Conservation (phyloP, 2,329 filamentous ascomycete genomes). For the Fusarium tanahbumbuense region DNA sequence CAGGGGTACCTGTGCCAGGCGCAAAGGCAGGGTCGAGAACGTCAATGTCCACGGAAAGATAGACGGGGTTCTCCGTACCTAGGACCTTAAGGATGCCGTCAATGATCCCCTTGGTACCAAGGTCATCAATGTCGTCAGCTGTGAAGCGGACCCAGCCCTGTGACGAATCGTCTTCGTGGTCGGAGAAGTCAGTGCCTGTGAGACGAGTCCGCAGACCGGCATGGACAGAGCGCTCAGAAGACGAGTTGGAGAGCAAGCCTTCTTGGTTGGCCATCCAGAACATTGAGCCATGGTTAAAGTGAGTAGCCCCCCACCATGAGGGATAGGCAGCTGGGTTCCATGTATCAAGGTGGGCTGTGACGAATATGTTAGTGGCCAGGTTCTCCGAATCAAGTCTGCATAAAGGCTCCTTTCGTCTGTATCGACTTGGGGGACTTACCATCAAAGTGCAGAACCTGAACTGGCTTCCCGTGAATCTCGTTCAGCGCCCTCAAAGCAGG, state of each 20-base stretch:
- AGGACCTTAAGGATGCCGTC: conserved; percentile 76
- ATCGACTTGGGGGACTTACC: conserved; percentile 32
- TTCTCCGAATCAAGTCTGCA: not conserved
- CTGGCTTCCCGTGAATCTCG: conserved; percentile 68
- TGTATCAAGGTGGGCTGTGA: conserved; percentile 76
- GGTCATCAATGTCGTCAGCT: conserved; percentile 86
- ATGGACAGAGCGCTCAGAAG: conserved; percentile 79
- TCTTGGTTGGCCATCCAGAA: conserved; percentile 90
- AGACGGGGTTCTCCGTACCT: conserved; percentile 81
- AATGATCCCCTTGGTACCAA: conserved; percentile 78
- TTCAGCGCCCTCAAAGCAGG: conserved; percentile 75
- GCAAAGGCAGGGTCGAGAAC: conserved; percentile 77
- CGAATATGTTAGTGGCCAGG: not conserved
- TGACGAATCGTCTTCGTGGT: conserved; percentile 77
- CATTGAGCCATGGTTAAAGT: conserved; percentile 91
- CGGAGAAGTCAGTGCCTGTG: conserved; percentile 70
- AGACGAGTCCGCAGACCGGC: conserved; percentile 85
- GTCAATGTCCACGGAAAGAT: conserved; percentile 85
- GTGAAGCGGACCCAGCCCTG: conserved; percentile 85
- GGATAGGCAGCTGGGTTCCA: conserved; percentile 88
- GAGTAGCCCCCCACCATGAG: conserved; percentile 71
- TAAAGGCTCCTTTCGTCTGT: not conserved
- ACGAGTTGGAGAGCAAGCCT: conserved; percentile 78
- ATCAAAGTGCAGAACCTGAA: conserved; percentile 81
- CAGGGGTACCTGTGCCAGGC: conserved; percentile 87